These are phyloP conservation scores for Cornus florida DNA, from an alignment of 148 eudicot genomes.

Conservation along the genomic window DNA sequence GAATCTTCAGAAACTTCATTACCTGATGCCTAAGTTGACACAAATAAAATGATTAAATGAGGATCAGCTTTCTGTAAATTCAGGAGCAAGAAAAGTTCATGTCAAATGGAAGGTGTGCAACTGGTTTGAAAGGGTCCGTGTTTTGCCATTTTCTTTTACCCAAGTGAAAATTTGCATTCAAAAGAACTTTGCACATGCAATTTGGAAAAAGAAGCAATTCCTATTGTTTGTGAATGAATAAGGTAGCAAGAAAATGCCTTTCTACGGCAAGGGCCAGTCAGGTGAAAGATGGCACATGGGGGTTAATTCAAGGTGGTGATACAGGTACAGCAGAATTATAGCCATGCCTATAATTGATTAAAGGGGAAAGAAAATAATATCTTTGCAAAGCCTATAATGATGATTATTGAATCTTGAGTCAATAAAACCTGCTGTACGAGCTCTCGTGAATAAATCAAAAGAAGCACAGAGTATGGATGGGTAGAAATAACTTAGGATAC, in stretches of 20 bases:
- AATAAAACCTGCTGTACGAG: not conserved
- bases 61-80: not conserved
- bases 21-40: slow-evolving; percentile 26
- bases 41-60: not conserved
- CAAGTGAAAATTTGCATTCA: not conserved
- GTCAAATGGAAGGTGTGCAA: not conserved
- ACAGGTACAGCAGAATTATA: too few relatives aligned
- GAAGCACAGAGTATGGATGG: not conserved
- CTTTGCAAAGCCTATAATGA: too few relatives aligned
- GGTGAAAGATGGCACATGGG: not conserved
- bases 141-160: not conserved
- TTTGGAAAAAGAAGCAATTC: not conserved
- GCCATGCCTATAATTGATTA: not conserved
- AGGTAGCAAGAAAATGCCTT: too few relatives aligned
- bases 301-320: not conserved
- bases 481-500: not conserved
- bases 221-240: not conserved
- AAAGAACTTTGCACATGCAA: not conserved
- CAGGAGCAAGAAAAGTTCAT: not conserved
- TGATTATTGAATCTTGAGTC: too few relatives aligned
- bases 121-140: not conserved
- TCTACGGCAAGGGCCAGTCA: not conserved
- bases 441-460: slow-evolving; percentile 11
- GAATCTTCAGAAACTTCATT: slow-evolving; percentile 9
- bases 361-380: not conserved